Evolutionary conservation across 345 rosid species (phyloP), one percentile per base, ranked within the genome.

Genomic region (Bruguiera sexangula): DNA sequence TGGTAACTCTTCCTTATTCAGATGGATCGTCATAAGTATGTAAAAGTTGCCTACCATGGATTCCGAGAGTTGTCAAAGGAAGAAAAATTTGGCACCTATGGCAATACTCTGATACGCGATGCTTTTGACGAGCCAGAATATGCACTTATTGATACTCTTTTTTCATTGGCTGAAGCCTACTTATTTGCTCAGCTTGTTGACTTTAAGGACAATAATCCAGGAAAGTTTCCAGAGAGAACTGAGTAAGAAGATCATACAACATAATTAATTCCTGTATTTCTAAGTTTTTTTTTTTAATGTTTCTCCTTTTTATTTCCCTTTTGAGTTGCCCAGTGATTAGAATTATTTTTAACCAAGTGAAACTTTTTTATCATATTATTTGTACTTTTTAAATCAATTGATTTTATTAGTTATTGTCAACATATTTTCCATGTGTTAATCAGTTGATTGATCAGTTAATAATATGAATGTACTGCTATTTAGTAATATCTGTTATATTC

Each of bases 21-120:
- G 99, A 95, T 95, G 99, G 99, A 95, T 73, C 88, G 99, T 36
- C 99, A 92, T 72, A 95, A 95, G 76, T 95, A 95, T 72, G 99
- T 92, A 65, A 92, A 95, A 81, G 92, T 95, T 65, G 99, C 99
- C 21, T 95, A 92, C 78, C 99, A 95, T 83, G 99, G 99, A 71
- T 90, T 95, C 79, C 82, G 69, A 69, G 99, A 95, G 78, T 80
- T 95, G 81, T 81, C 92, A 24, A 95, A 95, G 85, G 96, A 95
- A 81, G 96, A 88, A 54, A 95, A 95, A 90, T 87, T 88, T 75
- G 87, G 77, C 62, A 79, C 87, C 43, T 95, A 95, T 52, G 99
- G 99, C 52, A 90, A 66, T 75, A 90, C 98, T 69, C 81, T 95
- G 34, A 68, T 88, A 78, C 89, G 91, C 36, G 96, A 95, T 81